These are phyloP conservation scores for Cladophialophora bantiana DNA, from an alignment of 2,329 filamentous ascomycete species.

Conservation along the genomic window DNA sequence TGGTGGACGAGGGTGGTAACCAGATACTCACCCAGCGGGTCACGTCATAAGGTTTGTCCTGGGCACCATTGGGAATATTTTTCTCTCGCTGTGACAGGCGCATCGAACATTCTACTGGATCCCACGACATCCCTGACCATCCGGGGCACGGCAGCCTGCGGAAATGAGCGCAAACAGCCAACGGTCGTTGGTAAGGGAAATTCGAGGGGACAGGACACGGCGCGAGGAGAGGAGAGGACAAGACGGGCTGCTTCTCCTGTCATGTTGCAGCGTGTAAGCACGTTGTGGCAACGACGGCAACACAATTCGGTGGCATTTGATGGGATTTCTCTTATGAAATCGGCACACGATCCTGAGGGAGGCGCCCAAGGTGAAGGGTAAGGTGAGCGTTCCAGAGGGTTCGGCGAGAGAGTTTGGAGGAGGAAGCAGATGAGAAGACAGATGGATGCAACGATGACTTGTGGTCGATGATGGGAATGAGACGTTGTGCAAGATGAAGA, in stretches of 20 bases:
- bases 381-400: neutral
- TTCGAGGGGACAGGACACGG: neutral
- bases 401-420: neutral
- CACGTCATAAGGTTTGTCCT: slow-evolving; percentile 33
- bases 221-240: slow-evolving; percentile 8
- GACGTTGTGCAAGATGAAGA: slow-evolving; percentile 25
- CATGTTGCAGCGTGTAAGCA: slow-evolving; percentile 34
- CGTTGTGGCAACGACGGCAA: slow-evolving; percentile 30
- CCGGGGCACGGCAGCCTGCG: slow-evolving; percentile 24
- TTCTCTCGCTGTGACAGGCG: slow-evolving; percentile 15
- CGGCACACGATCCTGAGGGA: neutral
- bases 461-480: slow-evolving; percentile 28
- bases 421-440: slow-evolving; percentile 1
- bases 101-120: slow-evolving; percentile 28
- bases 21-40: slow-evolving; percentile 14
- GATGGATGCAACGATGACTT: slow-evolving; percentile 32
- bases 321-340: neutral
- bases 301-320: slow-evolving; percentile 23
- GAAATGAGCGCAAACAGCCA: slow-evolving; percentile 28
- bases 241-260: slow-evolving; percentile 18
- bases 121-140: slow-evolving; percentile 3
- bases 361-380: neutral
- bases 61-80: neutral
- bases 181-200: slow-evolving; percentile 8
- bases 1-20: slow-evolving; percentile 17